phyloP scores from a whole-genome alignment of 345 rosid genomes.

The Triadica sebifera region DNA sequence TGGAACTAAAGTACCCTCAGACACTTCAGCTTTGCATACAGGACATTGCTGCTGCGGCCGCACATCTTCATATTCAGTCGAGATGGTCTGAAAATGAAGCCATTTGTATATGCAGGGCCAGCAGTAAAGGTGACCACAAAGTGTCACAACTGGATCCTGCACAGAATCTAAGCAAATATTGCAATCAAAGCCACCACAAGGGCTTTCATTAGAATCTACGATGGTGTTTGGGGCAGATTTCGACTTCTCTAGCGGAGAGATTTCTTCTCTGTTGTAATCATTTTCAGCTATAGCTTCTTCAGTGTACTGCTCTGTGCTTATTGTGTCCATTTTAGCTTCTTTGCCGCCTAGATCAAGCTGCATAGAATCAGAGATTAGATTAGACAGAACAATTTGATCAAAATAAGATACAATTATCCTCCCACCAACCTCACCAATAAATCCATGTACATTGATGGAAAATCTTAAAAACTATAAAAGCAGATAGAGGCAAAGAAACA shows the following conservation, averaged over 20 bases:
- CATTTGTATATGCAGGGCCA: constrained; percentile 96
- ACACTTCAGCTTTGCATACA: constrained; percentile 80
- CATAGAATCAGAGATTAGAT: not conserved
- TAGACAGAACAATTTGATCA: not conserved
- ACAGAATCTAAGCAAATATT: constrained; percentile 73
- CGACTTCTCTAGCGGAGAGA: constrained; percentile 20
- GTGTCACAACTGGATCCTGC: constrained; percentile 82
- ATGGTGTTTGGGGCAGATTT: constrained; percentile 13
- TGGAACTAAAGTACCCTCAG: constrained; percentile 66
- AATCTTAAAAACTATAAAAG: no score
- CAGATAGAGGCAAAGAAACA: not conserved
- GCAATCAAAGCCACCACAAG: constrained; percentile 36
- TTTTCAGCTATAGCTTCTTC: constrained; percentile 12
- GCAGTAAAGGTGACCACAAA: constrained; percentile 91
- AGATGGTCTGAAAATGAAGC: constrained; percentile 51
- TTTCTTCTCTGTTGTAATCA: not conserved
- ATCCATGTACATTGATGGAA: no score
- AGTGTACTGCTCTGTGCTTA: constrained; percentile 26
- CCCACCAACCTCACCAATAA: not conserved
- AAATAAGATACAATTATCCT: not conserved
- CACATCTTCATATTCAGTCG: constrained; percentile 34
- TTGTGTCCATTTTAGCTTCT: constrained; percentile 1
- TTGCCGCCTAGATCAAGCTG: constrained; percentile 19
- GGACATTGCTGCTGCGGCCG: constrained; percentile 67
- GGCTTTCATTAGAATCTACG: constrained; percentile 14